Conservation (phyloP, 495 filamentous ascomycete genomes). For the Cairneyella variabilis region DNA sequence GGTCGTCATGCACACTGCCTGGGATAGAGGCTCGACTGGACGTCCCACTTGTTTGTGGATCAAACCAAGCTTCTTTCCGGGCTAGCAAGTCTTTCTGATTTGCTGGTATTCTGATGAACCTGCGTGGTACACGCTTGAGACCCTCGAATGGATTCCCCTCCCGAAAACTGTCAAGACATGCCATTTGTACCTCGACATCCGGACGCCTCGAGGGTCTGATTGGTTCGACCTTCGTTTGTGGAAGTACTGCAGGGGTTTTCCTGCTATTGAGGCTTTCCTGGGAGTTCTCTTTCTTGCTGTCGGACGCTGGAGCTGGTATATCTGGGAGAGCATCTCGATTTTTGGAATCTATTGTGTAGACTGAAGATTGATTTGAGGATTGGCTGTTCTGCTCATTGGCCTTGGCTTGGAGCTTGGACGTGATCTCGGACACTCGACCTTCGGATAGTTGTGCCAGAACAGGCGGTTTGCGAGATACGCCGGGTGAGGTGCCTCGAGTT, state of each 20-base stretch:
- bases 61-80: slow-evolving; percentile 38
- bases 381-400: background rate
- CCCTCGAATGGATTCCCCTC: slow-evolving; percentile 23
- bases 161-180: slow-evolving; percentile 12
- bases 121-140: slow-evolving; percentile 36
- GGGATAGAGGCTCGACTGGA: slow-evolving; percentile 34
- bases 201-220: background rate
- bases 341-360: background rate
- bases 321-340: too few relatives aligned
- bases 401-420: background rate
- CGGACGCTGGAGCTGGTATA: background rate
- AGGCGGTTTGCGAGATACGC: background rate
- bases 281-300: slow-evolving; percentile 20
- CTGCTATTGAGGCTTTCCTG: slow-evolving; percentile 9
- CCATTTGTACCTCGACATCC: slow-evolving; percentile 3
- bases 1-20: slow-evolving; percentile 31
- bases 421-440: background rate
- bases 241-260: background rate
- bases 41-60: slow-evolving; percentile 3
- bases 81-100: slow-evolving; percentile 60
- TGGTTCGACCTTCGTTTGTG: background rate
- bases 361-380: background rate
- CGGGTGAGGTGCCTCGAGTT: background rate
- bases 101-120: slow-evolving; percentile 51
- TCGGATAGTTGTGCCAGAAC: background rate